Base-by-base conservation (phyloP, 345 rosid genomes). In the Pistacia vera region DNA sequence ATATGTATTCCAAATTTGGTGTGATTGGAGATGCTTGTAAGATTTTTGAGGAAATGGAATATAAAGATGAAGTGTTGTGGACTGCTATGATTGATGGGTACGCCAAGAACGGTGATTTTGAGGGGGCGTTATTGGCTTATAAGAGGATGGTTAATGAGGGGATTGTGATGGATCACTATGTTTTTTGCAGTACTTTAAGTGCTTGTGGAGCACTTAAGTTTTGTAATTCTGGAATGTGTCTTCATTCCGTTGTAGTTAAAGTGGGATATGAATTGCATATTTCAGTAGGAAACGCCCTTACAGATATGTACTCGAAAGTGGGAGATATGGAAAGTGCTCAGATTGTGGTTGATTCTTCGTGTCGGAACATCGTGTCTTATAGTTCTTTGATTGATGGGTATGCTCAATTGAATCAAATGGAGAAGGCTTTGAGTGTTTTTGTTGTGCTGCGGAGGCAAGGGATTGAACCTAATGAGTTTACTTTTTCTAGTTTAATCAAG, bases 341-440 rank as follows among this genome's bases (percentile, higher is more conserved):
- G 17, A 54, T 28, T 5, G 46, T 69, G 59, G 35, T 69, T 69
- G 61, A 52, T 52, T 51, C 25, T 5, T 25, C 54, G 10, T 20
- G 0, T 3, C 54, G 17, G 54, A 69, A 69, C 54, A 54, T 69
- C 6, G 48, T 69, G 61, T 69, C 72, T 28, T 69, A 17, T 69
- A 52, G 61, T 69, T 69, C 60, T 69, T 54, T 52, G 72, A 51
- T 52, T 52, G 72, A 69, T 69, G 72, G 72, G 61, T 69, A 54
- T 30, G 72, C 33, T 69, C 7, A 69, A 60, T 51, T 69, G 61
- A 25, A 52, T 25, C 61, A 52, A 17, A 54, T 54, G 33, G 61
- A 69, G 25, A 69, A 17, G 61, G 72, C 60, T 51, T 3, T 52
- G 8, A 69, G 8, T 69, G 38, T 35, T 69, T 69, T 69, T 69